Evolutionary conservation across 208 protist species (phyloP), one percentile per base, ranked within the genome.

Genomic region (Acanthamoeba culbertsoni): DNA sequence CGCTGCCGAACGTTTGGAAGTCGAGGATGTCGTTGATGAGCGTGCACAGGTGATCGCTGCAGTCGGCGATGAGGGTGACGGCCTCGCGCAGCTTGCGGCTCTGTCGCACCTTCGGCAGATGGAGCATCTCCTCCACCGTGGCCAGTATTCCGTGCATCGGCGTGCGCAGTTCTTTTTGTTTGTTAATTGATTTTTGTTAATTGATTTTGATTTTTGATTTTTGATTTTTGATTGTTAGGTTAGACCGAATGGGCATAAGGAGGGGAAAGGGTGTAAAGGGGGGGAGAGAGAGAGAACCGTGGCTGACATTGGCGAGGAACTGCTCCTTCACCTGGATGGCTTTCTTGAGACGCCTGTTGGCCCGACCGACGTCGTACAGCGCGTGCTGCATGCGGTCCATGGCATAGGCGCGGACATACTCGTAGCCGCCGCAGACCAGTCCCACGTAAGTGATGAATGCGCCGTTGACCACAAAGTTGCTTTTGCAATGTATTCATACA

Each of bases 21-120:
- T 92, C 86, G 33, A 92, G 48, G 1, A 92, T 92, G 86, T 92
- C 86, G 48, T 71, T 92, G 45, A 92, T 53, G 45, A 92, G 23
- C 1, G 62, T 43, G 86, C 40, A 79, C 35, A 92, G 63, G 62
- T 92, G 86, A 20, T 92, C 63, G 62, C 45, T 59, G 46, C 86
- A 92, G 62, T 92, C 86, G 5, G 86, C 12, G 86, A 79, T 77
- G 14, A 59, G 28, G n/a, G 28, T 79, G 23, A 79, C 86, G 26
- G 40, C 45, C n/a, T 48, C 86, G 42, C 62, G 86, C n/a, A 63
- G 45, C 42, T 77, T 20, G 20, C 16, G 35, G 35, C 33, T 40
- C 20, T 51, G 31, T n/a, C 37, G 35, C 37, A 90, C 82, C 26
- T 62, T 40, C 23, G 43, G 10, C 0, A 40, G 42, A 35, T 51